Percentiles rank a stretch among this genome's conserved stretches.
Conservation (phyloP, 176 grass and related monocot genomes). For the Hordeum marinum region DNA sequence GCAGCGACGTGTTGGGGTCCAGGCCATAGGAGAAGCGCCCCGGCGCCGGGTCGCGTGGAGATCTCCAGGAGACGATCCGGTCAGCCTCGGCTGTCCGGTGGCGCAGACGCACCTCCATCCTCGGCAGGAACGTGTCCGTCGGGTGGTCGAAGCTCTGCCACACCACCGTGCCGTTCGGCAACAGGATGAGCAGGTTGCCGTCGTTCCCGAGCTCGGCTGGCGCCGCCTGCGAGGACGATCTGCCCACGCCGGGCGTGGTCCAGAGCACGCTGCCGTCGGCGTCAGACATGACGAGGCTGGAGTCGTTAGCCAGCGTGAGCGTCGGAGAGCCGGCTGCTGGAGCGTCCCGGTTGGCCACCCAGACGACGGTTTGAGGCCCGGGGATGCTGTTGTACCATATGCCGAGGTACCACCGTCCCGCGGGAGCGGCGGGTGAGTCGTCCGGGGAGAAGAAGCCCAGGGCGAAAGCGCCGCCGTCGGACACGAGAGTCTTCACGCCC, state of each 20-base stretch:
- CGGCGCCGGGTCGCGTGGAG: slow-evolving; percentile 20
- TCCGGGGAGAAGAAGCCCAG: slow-evolving; percentile 11
- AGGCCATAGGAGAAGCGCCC: slow-evolving; percentile 42
- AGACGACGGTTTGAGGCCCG: not conserved
- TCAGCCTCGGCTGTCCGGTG: not conserved
- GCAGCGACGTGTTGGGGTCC: slow-evolving; percentile 25
- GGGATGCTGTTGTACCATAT: slow-evolving; percentile 24
- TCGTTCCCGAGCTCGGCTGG: slow-evolving; percentile 23
- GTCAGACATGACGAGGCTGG: not conserved
- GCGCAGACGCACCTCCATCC: slow-evolving; percentile 20
- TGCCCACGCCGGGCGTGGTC: not conserved
- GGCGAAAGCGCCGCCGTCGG: slow-evolving; percentile 7
- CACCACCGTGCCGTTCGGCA: too few species aligned
- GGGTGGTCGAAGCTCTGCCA: slow-evolving; percentile 51
- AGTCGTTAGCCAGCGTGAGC: not conserved
- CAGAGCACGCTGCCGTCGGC: slow-evolving; percentile 13
- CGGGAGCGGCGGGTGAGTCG: not conserved
- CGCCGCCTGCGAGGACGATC: not conserved
- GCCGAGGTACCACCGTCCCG: not conserved
- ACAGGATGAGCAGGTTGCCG: slow-evolving; percentile 33
- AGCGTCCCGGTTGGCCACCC: slow-evolving; percentile 6
- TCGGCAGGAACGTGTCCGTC: slow-evolving; percentile 33
- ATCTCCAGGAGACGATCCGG: slow-evolving; percentile 40
- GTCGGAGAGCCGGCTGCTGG: not conserved
- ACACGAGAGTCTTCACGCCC: not conserved